These are phyloP conservation scores for Cadophora gregata DNA, from an alignment of 2,329 filamentous ascomycete genomes.

Conservation along the genomic window DNA sequence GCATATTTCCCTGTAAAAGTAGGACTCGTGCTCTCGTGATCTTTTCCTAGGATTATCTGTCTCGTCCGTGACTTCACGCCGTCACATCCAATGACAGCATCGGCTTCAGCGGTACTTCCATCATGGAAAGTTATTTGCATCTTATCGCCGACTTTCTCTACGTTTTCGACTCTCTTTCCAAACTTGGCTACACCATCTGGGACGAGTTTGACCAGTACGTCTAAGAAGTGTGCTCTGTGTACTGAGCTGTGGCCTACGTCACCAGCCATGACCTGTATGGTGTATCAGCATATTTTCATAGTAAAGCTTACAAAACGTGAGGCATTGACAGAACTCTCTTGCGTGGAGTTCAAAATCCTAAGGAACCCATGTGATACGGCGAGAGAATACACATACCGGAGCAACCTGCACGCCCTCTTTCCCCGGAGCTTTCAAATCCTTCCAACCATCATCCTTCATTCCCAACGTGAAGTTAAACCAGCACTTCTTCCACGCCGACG, in stretches of 20 bases:
- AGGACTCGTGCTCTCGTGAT: constrained; percentile 31
- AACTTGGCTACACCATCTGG: constrained; percentile 46
- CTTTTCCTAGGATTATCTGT: constrained; percentile 55
- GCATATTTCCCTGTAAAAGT: constrained; percentile 64
- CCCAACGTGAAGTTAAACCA: constrained; percentile 43
- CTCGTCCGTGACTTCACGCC: constrained; percentile 65
- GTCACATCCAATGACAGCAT: constrained; percentile 64
- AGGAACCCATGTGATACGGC: too few species aligned
- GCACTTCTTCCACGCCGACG: constrained; percentile 33
- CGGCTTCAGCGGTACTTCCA: constrained; percentile 50
- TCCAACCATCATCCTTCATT: constrained; percentile 36
- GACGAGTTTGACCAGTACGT: constrained; percentile 46
- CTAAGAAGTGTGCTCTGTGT: constrained; percentile 43
- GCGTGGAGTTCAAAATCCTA: too few species aligned
- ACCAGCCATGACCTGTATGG: constrained; percentile 28
- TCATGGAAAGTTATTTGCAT: constrained; percentile 51
- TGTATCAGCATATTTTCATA: background rate
- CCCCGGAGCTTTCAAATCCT: constrained; percentile 27
- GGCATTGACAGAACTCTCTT: background rate
- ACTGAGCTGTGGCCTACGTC: constrained; percentile 39
- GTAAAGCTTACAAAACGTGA: background rate
- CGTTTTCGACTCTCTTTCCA: constrained; percentile 45
- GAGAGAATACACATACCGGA: background rate
- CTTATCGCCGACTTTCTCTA: constrained; percentile 39
- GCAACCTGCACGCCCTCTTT: constrained; percentile 33